Evolutionary conservation across 2,329 filamentous ascomycete species (phyloP).

Genomic region (Furcasterigmium furcatum): DNA sequence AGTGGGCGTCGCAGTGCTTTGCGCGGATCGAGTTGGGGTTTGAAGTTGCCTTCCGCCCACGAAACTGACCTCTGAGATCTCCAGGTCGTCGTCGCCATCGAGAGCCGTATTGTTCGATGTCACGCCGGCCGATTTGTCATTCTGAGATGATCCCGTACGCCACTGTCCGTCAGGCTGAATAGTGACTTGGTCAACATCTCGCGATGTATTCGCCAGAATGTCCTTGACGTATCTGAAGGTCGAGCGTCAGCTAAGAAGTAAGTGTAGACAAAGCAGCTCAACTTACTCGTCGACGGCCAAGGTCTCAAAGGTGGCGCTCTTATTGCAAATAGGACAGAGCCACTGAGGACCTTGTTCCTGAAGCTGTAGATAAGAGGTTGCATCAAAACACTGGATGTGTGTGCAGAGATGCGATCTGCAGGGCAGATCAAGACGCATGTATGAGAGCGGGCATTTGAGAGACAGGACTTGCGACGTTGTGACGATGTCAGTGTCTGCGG

Average conservation of each 20-base stretch:
- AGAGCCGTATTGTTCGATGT: neutral
- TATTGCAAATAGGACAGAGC: conserved; percentile 93
- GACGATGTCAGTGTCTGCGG: conserved; percentile 84
- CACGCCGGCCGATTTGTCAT: conserved; percentile 15
- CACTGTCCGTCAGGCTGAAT: conserved; percentile 86
- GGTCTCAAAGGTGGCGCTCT: conserved; percentile 73
- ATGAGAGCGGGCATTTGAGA: conserved; percentile 88
- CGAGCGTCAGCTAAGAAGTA: no score
- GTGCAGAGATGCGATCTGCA: conserved; percentile 77
- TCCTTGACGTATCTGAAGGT: conserved; percentile 73
- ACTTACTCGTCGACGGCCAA: conserved; percentile 88
- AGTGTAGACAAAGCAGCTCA: no score
- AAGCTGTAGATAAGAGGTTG: conserved; percentile 83
- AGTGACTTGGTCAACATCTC: conserved; percentile 76
- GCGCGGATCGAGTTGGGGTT: conserved; percentile 30
- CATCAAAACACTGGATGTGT: conserved; percentile 95
- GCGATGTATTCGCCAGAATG: conserved; percentile 72
- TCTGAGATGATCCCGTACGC: conserved; percentile 40
- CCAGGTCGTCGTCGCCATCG: conserved; percentile 48
- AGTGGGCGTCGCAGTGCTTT: conserved; percentile 32
- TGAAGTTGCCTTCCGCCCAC: conserved; percentile 28
- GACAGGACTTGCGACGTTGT: conserved; percentile 86
- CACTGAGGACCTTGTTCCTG: conserved; percentile 97
- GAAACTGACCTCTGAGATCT: conserved; percentile 40
- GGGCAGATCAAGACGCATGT: conserved; percentile 74